Percentiles rank a stretch among this genome's conserved stretches.
Conservation (phyloP, 2,329 filamentous ascomycete genomes). For the Aureobasidium sp. region DNA sequence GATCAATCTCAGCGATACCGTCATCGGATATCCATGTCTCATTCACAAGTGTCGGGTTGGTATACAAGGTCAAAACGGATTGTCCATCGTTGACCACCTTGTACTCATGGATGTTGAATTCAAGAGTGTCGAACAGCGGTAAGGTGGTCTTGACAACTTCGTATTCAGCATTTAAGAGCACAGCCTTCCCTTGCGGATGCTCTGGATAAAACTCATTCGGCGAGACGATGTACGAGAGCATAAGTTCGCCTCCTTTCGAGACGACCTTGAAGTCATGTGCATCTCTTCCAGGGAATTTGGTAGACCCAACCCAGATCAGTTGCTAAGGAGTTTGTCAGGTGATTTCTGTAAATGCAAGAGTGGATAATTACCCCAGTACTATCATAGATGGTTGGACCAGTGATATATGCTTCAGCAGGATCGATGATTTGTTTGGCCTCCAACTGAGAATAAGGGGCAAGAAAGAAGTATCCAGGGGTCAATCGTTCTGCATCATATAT, state of each 20-base stretch:
- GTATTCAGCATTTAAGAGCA: constrained; percentile 18
- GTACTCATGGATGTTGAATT: constrained; percentile 36
- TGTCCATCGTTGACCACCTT: constrained; percentile 29
- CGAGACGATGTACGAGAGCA: constrained; percentile 15
- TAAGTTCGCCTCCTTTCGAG: not conserved
- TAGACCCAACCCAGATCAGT: constrained; percentile 21
- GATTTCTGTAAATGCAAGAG: not conserved
- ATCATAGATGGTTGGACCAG: constrained; percentile 17
- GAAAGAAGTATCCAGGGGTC: constrained; percentile 20
- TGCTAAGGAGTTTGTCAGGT: constrained; percentile 13
- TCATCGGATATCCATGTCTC: constrained; percentile 26
- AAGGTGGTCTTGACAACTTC: not conserved
- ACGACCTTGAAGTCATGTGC: constrained; percentile 19
- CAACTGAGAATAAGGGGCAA: constrained; percentile 17
- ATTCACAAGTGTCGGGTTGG: constrained; percentile 21
- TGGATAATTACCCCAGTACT: constrained; percentile 5
- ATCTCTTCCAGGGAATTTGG: constrained; percentile 18
- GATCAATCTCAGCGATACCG: constrained; percentile 31
- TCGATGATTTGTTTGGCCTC: not conserved
- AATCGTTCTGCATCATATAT: constrained; percentile 17
- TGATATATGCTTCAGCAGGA: constrained; percentile 4
- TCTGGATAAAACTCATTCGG: constrained; percentile 7
- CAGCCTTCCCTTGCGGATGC: constrained; percentile 7
- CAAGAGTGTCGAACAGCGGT: constrained; percentile 17
- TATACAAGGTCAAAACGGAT: constrained; percentile 25